Evolutionary conservation across 1,139 yeast genomes (phyloP).

Genomic region (Insectozyma bohioensis): DNA sequence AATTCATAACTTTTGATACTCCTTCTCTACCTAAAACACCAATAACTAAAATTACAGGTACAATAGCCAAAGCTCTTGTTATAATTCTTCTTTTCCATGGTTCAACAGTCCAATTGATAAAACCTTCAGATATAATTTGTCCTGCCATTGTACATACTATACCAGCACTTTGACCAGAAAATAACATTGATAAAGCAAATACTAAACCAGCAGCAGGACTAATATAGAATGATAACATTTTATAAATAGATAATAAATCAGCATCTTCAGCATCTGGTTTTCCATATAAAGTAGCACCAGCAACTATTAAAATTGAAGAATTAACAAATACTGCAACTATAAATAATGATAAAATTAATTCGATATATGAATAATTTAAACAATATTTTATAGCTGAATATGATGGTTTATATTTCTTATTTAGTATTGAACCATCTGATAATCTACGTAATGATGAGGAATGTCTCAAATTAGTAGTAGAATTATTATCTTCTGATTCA

Average conservation of each 20-base stretch:
- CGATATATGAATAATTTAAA: slow-evolving; percentile 62
- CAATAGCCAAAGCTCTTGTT: slow-evolving; percentile 71
- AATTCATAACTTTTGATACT: slow-evolving; percentile 64
- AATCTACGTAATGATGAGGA: slow-evolving; percentile 26
- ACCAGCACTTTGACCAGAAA: slow-evolving; percentile 81
- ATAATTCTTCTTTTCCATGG: slow-evolving; percentile 70
- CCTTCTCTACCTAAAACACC: slow-evolving; percentile 69
- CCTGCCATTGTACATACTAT: slow-evolving; percentile 82
- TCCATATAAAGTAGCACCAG: slow-evolving; percentile 66
- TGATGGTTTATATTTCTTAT: slow-evolving; percentile 58
- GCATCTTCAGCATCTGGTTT: slow-evolving; percentile 67
- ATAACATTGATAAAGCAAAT: slow-evolving; percentile 71
- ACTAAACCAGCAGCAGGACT: slow-evolving; percentile 72
- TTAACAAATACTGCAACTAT: slow-evolving; percentile 75
- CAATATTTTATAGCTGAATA: slow-evolving; percentile 66
- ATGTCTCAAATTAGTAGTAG: slow-evolving; percentile 2
- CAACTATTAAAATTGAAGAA: slow-evolving; percentile 69
- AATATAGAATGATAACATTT: slow-evolving; percentile 56
- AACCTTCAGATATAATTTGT: slow-evolving; percentile 79
- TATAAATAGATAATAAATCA: slow-evolving; percentile 71
- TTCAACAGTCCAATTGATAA: slow-evolving; percentile 66
- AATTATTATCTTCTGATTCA: slow-evolving; percentile 6
- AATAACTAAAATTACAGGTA: slow-evolving; percentile 69
- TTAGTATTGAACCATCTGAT: slow-evolving; percentile 36
- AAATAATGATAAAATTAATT: slow-evolving; percentile 62